A percentile compares a stretch with the other conserved stretches of the same genome.
phyloP scores from a whole-genome alignment of 805 yeast species.

The Monosporozyma yasuniensis region DNA sequence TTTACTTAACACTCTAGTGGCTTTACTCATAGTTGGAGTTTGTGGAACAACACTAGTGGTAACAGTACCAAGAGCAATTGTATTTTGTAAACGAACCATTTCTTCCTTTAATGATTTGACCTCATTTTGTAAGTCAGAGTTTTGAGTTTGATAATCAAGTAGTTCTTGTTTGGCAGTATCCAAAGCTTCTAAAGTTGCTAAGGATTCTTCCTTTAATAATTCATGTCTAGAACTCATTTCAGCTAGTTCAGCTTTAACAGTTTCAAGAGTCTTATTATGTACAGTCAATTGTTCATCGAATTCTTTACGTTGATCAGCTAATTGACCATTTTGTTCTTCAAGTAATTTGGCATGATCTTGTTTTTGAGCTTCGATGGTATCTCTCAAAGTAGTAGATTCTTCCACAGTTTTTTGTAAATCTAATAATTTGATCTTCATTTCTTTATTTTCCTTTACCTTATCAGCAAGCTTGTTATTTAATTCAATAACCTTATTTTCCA shows the following conservation, averaged over 20 bases:
- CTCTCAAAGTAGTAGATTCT: constrained; percentile 46
- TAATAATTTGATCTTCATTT: constrained; percentile 53
- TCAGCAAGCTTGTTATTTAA: constrained; percentile 76
- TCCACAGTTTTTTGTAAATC: constrained; percentile 41
- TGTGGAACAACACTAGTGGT: constrained; percentile 25
- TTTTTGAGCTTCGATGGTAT: constrained; percentile 46
- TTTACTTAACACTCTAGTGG: constrained; percentile 4
- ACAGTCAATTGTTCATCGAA: constrained; percentile 48
- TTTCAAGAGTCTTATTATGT: constrained; percentile 47
- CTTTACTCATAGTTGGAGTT: constrained; percentile 26
- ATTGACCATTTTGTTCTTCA: constrained; percentile 38
- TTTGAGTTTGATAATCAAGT: constrained; percentile 51
- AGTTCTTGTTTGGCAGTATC: constrained; percentile 50
- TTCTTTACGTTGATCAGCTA: constrained; percentile 38
- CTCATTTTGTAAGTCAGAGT: constrained; percentile 54
- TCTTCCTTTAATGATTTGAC: constrained; percentile 41
- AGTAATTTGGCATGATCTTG: constrained; percentile 41
- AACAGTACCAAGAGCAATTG: constrained; percentile 27
- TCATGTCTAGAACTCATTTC: constrained; percentile 53
- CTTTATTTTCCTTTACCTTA: constrained; percentile 75
- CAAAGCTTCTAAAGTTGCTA: constrained; percentile 51
- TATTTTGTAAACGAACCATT: constrained; percentile 36
- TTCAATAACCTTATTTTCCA: constrained; percentile 96
- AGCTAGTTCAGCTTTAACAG: constrained; percentile 51
- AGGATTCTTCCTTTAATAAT: constrained; percentile 55